Conservation (phyloP, 2,329 filamentous ascomycete genomes). For the Diaporthe longicolla region DNA sequence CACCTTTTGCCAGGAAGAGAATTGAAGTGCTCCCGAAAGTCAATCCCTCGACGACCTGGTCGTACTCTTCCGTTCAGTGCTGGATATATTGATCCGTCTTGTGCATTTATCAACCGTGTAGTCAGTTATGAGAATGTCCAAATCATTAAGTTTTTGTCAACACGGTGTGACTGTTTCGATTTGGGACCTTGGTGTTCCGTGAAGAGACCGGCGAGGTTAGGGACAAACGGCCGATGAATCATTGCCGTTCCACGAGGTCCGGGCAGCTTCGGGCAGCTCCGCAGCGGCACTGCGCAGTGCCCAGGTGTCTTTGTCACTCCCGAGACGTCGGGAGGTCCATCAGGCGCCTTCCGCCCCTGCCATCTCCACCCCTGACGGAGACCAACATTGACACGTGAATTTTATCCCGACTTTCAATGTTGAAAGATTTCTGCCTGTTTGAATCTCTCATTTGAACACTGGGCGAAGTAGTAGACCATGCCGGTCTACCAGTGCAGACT, state of each 20-base stretch:
- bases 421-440: neutral
- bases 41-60: neutral
- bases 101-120: neutral
- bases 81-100: neutral
- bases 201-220: neutral
- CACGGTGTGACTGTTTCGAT: neutral
- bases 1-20: neutral
- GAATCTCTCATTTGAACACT: too few species aligned
- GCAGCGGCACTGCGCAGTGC: too few species aligned
- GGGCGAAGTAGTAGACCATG: neutral
- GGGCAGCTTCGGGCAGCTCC: neutral
- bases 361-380: neutral
- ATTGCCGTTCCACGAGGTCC: neutral
- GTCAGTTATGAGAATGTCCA: neutral
- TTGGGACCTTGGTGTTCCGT: neutral
- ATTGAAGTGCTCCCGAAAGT: too few species aligned
- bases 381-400: neutral
- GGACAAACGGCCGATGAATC: conserved; percentile 7
- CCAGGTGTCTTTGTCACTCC: neutral
- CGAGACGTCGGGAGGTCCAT: too few species aligned
- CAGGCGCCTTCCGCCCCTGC: neutral
- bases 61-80: neutral
- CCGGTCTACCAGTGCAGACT: neutral
- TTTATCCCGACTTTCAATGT: too few species aligned
- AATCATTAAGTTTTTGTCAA: too few species aligned